Evolutionary conservation across 371 early-diverging fungal species (phyloP), one percentile per base, ranked within the genome.

Genomic region (Rhizopus sp.): DNA sequence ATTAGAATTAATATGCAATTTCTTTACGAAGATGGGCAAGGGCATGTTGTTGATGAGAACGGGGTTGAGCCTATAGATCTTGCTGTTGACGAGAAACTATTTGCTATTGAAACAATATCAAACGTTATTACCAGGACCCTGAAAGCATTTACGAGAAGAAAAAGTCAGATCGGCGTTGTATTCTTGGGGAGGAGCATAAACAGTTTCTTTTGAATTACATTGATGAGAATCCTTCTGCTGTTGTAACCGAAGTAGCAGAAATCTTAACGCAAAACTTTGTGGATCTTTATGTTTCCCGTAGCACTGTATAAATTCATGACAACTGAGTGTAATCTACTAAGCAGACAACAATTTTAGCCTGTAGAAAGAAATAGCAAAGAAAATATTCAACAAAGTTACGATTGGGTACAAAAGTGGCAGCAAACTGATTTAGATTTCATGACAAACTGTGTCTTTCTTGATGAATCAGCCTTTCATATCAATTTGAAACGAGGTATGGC

Each of bases 121-220:
- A 41, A 41, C 42, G 16, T 41, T 41, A 41, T 49, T 56, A 35
- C 12, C n/a, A 56, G 40, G 46, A 35, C 31, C 50, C 57, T 56
- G 49, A 56, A 56, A 49, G 57, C 57, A 52, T 59, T 35, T 53
- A 48, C 23, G 53, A 53, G 35, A 57, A 57, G 35, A 50, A 50
- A 34, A 57, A 57, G 32, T 50, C 57, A 57, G 44, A 35, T 40
- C 42, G 57, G 23, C 16, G 44, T 44, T 32, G 34, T 55, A 55
- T 48, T 37, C 56, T 57, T 41, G 44, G 50, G 32, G 35, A 57
- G 16, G 32, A 57, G 40, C 42, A 59, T 53, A 37, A 48, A 16
- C 32, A 47, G n/a, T 53, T 60, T 60, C 29, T 47, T 33, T 56
- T 50, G 52, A 51, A 62, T 55, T 62, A 47, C 39, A 60, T 55